These are phyloP conservation scores for Cordyceps cicadae DNA, from an alignment of 2,329 filamentous ascomycete genomes.

Conservation along the genomic window DNA sequence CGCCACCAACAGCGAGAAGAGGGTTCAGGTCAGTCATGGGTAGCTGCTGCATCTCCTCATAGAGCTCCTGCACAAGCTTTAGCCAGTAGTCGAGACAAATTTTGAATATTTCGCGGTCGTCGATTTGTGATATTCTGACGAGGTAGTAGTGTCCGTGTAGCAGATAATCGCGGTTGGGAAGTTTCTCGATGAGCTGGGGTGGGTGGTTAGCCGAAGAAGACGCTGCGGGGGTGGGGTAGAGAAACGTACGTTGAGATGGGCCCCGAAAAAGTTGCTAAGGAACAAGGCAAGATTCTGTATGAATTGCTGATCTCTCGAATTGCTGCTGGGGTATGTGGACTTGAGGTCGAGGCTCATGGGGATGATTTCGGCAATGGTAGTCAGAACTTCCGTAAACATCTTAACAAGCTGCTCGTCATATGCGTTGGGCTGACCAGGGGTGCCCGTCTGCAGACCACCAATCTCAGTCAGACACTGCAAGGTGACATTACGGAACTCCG, in stretches of 20 bases:
- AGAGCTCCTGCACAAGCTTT: conserved; percentile 93
- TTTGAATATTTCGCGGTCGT: conserved; percentile 98
- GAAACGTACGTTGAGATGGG: conserved; percentile 67
- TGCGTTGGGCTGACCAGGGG: conserved; percentile 54
- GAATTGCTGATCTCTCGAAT: conserved; percentile 91
- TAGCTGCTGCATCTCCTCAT: conserved; percentile 96
- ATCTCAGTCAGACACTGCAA: conserved; percentile 97
- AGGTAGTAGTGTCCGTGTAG: conserved; percentile 97
- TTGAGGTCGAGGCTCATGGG: conserved; percentile 86
- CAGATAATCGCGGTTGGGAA: conserved; percentile 90
- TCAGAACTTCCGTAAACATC: conserved; percentile 97
- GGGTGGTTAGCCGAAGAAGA: conserved; percentile 5
- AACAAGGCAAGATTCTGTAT: conserved; percentile 95
- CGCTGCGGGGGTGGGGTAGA: background rate
- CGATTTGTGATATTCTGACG: conserved; percentile 96
- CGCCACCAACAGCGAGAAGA: conserved; percentile 67
- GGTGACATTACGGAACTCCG: conserved; percentile 94
- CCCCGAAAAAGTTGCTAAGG: conserved; percentile 92
- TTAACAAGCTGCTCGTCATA: conserved; percentile 95
- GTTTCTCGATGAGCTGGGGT: conserved; percentile 75
- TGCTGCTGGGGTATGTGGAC: conserved; percentile 82
- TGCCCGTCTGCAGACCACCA: conserved; percentile 80
- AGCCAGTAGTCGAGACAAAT: conserved; percentile 99
- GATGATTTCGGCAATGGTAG: conserved; percentile 86
- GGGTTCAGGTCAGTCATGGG: conserved; percentile 91